phyloP scores from a whole-genome alignment of 2,329 filamentous ascomycete species.

The Parastagonospora nodorum region DNA sequence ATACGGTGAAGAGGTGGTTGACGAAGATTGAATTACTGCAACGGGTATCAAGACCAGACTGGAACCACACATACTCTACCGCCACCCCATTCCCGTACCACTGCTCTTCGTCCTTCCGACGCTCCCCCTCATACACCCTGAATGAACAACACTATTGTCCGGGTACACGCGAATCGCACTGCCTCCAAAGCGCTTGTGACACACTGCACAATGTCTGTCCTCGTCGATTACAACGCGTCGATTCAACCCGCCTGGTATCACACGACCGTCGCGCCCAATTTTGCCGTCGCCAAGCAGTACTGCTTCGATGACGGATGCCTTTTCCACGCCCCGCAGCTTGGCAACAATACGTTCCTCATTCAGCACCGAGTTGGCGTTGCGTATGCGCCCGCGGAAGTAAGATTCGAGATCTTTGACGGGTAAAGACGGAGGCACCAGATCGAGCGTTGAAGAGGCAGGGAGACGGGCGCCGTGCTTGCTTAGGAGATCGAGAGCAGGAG shows the following conservation, averaged over 20 bases:
- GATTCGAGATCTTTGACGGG: conserved; percentile 80
- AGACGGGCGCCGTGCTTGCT: conserved; percentile 90
- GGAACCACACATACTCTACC: conserved; percentile 3
- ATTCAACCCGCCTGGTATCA: conserved; percentile 59
- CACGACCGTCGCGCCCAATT: conserved; percentile 58
- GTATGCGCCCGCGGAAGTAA: conserved; percentile 91
- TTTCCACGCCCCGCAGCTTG: conserved; percentile 76
- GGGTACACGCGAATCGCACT: conserved; percentile 90
- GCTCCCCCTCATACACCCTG: conserved; percentile 51
- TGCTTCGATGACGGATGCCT: conserved; percentile 74
- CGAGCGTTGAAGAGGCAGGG: conserved; percentile 82
- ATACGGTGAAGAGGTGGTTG: conserved; percentile 81
- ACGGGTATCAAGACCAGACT: background rate
- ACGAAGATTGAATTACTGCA: conserved; percentile 58
- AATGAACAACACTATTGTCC: conserved; percentile 61
- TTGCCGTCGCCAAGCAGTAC: conserved; percentile 76
- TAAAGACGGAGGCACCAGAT: conserved; percentile 80
- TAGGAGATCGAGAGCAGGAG: conserved; percentile 83
- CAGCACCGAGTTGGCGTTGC: conserved; percentile 79
- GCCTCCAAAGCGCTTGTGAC: conserved; percentile 88
- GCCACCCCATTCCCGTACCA: background rate
- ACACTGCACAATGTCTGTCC: conserved; percentile 87
- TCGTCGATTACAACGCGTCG: conserved; percentile 80
- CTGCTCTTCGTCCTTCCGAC: conserved; percentile 21
- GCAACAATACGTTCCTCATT: conserved; percentile 81